Percentiles rank a stretch among this genome's conserved stretches.
phyloP scores from a whole-genome alignment of 2,329 filamentous ascomycete species.

The Paracoccidioides brasiliensis region DNA sequence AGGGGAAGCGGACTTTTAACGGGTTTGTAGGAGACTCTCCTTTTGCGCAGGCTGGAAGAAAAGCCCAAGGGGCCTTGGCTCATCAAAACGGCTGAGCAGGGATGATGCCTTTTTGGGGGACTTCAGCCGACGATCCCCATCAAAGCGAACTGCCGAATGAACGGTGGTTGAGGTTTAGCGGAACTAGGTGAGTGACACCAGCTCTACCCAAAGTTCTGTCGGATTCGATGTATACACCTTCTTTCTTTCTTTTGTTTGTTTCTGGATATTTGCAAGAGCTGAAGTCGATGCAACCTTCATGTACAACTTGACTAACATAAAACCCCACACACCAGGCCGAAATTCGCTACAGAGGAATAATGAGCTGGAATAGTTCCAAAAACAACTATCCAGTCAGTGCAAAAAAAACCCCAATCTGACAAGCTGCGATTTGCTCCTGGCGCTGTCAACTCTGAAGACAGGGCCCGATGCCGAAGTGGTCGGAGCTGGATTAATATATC shows the following conservation, averaged over 20 bases:
- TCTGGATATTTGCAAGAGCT: background rate
- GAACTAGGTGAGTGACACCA: no score
- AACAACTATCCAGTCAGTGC: no score
- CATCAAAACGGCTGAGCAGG: background rate
- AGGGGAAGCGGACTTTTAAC: background rate
- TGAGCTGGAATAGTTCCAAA: no score
- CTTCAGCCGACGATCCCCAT: no score
- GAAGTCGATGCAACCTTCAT: background rate
- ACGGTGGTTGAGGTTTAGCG: no score
- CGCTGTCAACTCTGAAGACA: no score
- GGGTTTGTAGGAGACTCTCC: background rate
- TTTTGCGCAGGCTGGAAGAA: background rate
- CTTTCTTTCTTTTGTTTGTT: background rate
- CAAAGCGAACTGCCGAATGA: no score
- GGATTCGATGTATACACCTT: no score
- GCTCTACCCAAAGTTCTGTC: background rate
- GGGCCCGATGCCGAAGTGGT: no score
- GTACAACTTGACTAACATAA: background rate
- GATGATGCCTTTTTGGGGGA: background rate
- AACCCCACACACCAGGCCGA: background rate
- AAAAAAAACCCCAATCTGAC: no score
- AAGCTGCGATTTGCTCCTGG: no score
- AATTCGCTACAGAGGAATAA: background rate
- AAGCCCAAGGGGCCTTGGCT: background rate
- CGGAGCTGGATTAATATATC: no score